A percentile compares a stretch with the other conserved stretches of the same genome.
Conservation (phyloP, 2,329 filamentous ascomycete species). For the Aureobasidium sp. region DNA sequence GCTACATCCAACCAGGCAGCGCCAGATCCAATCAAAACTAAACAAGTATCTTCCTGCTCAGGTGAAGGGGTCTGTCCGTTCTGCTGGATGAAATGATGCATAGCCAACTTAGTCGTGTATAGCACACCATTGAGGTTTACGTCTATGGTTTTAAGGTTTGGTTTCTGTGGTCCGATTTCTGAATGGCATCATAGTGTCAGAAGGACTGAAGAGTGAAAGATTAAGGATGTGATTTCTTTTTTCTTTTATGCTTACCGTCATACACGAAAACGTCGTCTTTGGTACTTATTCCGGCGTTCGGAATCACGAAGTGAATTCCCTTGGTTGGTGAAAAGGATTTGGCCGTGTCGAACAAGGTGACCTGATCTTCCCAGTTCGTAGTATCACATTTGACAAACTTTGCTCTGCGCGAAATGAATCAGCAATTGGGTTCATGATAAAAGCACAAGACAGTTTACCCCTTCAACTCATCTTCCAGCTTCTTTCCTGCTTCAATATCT, state of each 20-base stretch:
- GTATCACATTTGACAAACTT: slow-evolving; percentile 29
- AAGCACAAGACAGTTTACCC: neutral
- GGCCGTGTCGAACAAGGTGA: slow-evolving; percentile 27
- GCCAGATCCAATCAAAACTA: slow-evolving; percentile 45
- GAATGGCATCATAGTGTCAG: neutral
- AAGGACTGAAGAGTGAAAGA: no score
- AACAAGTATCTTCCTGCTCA: slow-evolving; percentile 22
- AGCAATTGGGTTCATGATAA: no score
- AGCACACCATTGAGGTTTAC: slow-evolving; percentile 20
- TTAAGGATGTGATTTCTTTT: no score
- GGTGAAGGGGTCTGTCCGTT: neutral
- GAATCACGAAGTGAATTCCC: slow-evolving; percentile 25
- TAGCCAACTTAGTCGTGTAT: slow-evolving; percentile 21
- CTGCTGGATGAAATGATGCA: slow-evolving; percentile 30
- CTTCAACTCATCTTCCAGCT: slow-evolving; percentile 26
- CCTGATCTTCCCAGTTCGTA: slow-evolving; percentile 27
- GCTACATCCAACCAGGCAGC: slow-evolving; percentile 43
- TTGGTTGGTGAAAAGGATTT: slow-evolving; percentile 20
- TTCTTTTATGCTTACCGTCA: neutral
- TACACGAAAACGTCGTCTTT: neutral
- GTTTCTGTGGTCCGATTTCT: slow-evolving; percentile 14
- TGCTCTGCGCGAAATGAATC: slow-evolving; percentile 19
- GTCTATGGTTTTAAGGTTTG: slow-evolving; percentile 21
- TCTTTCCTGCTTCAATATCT: slow-evolving; percentile 23
- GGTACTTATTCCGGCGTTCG: slow-evolving; percentile 25